Conservation (phyloP, 352 stramenopile genomes). For the Globisporangium radiosum region DNA sequence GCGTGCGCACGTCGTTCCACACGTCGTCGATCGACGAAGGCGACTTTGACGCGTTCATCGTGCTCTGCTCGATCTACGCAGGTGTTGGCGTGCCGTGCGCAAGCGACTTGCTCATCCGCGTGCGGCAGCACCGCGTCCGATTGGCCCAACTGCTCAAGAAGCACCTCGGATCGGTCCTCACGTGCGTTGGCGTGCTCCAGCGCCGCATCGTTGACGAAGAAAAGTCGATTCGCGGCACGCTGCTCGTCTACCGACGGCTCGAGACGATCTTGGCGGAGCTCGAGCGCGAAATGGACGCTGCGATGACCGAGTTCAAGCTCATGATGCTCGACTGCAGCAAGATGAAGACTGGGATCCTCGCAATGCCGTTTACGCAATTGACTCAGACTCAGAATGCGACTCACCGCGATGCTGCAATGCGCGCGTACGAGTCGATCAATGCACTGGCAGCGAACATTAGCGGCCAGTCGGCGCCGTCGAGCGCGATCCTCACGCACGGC, state of each 20-base stretch:
- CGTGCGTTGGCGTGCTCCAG: slow-evolving; percentile 68
- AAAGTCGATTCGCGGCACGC: slow-evolving; percentile 75
- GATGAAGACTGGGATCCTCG: slow-evolving; percentile 75
- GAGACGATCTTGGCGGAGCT: slow-evolving; percentile 50
- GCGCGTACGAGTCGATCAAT: slow-evolving; percentile 82
- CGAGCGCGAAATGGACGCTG: slow-evolving; percentile 57
- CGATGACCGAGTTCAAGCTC: slow-evolving; percentile 68
- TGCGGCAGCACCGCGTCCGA: slow-evolving; percentile 61
- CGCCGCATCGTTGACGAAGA: slow-evolving; percentile 67
- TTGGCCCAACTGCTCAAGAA: slow-evolving; percentile 70
- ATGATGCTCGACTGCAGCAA: slow-evolving; percentile 68
- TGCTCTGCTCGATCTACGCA: slow-evolving; percentile 84
- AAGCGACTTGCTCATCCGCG: slow-evolving; percentile 62
- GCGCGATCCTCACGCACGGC: slow-evolving; percentile 72
- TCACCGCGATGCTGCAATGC: slow-evolving; percentile 22
- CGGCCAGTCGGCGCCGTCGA: slow-evolving; percentile 39
- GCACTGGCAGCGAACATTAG: slow-evolving; percentile 67
- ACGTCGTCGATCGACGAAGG: slow-evolving; percentile 78
- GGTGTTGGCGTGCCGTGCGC: slow-evolving; percentile 49
- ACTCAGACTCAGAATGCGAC: slow-evolving; percentile 13
- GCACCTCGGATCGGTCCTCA: slow-evolving; percentile 63
- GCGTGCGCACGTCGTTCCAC: slow-evolving; percentile 75
- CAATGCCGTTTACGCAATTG: slow-evolving; percentile 68
- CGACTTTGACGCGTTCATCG: slow-evolving; percentile 80
- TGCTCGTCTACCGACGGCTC: slow-evolving; percentile 63